Evolutionary conservation across 805 yeast genomes (phyloP), one percentile per base, ranked within the genome.

Genomic region (Barnettozyma pratensis): DNA sequence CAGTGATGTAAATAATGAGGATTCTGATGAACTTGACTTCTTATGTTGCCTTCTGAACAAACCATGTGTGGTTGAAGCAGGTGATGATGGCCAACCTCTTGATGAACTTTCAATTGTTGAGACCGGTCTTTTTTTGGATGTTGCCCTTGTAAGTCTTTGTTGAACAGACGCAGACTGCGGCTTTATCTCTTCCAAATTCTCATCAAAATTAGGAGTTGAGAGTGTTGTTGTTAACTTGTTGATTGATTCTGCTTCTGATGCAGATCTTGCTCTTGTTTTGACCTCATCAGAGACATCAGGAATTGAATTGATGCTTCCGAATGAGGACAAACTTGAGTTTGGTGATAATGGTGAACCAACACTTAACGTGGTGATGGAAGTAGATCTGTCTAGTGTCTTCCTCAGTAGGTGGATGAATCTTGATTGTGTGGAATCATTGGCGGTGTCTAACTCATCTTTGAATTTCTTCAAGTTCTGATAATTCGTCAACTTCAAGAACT

Each of bases 41-140:
- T 77, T 74, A 56, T 83, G 88, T 50, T 82, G 87, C 52, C 82
- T 76, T 54, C 85, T 71, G 67, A 84, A 83, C 45, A 84, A 73
- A 29, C 76, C 76, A 37, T 68, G 58, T 3, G 57, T 37, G 0
- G 59, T 68, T 11, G 46, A 64, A 0, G 69, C 64, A 2, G 73
- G 72, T 4, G 74, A 67, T 12, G 66, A 45, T 19, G 65, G 48
- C 63, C 49, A 55, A 7, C 44, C 31, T 7, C 28, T 55, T 5
- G 59, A 49, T 1, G 71, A 61, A 4, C 59, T 52, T 47, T 71
- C 75, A 42, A 68, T 64, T 0, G 71, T 64, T 0, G 76, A 71
- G 14, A 66, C 57, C 2, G 75, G 74, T 41, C 74, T 58, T 35
- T 58, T 46, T 32, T 42, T 47, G 1, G 50, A 32, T 4, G 37